Evolutionary conservation across 2,329 filamentous ascomycete species (phyloP), one percentile per base, ranked within the genome.

Genomic region (Claviceps paspali): DNA sequence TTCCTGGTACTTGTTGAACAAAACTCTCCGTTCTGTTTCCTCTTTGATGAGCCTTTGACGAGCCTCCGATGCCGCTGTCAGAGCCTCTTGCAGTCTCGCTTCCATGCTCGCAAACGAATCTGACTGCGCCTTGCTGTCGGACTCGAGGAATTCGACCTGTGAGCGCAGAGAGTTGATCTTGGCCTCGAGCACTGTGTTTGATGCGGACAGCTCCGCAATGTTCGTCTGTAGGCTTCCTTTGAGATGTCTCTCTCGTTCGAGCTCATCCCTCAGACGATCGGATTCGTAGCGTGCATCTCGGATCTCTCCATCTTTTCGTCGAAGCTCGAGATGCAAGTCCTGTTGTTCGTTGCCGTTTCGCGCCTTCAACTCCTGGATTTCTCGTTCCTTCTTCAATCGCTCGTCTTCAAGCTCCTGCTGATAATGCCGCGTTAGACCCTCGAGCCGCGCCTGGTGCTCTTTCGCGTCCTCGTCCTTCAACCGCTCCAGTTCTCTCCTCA

Each of bases 1-100:
- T 53, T 98, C 91, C 55, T 98, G 86, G 33, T 98, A 88, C 56
- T 93, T 91, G 59, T 96, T 96, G 64, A 96, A 94, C 0, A 98
- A 70, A 48, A 92, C 88, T 17, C 91, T 75, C 11, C 91, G 76
- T 35, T 94, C 67, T 1, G 83, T 91, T 60, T 98, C 91, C 53
- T 96, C 91, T 50, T 80, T 84, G 44, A 91, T 79, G 21, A 98
- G 67, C 52, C 91, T 94, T 45, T 84, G 76, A 39, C 82, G 76
- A 1, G 82, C 77, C 26, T 73, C 68, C 22, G 82, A 76, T 1
- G 80, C 82, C 15, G 70, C 63, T 11, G 71, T 70, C 18, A 85
- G 59, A 1, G 87, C 86, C 33, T 91, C 80, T 51, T 84, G 80
- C 51, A 94, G 76, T 36, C 79, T 71, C 30, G 79, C 68, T 51